phyloP scores from a whole-genome alignment of 2,329 filamentous ascomycete species.

The Ustulina deusta region DNA sequence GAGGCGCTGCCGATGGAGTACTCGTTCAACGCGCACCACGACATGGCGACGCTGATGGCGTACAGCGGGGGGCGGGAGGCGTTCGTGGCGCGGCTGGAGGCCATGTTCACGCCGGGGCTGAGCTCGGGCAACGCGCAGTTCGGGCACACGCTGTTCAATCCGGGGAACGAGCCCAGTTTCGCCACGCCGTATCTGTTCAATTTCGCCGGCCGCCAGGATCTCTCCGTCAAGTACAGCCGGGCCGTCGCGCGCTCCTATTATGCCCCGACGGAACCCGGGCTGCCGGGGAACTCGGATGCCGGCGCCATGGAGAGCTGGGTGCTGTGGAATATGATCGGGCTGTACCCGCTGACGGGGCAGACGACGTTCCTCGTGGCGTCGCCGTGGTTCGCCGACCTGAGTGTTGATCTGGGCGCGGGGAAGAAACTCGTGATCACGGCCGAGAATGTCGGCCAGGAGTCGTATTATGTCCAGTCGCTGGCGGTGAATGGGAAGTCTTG shows the following conservation, averaged over 20 bases:
- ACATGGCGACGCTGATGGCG: constrained; percentile 66
- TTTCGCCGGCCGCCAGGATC: constrained; percentile 72
- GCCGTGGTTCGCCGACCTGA: constrained; percentile 72
- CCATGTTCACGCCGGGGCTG: constrained; percentile 66
- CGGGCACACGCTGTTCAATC: constrained; percentile 71
- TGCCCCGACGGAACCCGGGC: constrained; percentile 63
- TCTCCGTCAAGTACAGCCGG: constrained; percentile 69
- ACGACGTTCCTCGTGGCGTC: constrained; percentile 74
- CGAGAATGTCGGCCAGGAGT: constrained; percentile 61
- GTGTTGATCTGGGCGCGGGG: constrained; percentile 66
- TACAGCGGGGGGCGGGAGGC: constrained; percentile 65
- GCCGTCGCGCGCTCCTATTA: constrained; percentile 71
- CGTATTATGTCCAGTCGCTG: constrained; percentile 73
- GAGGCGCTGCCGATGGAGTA: constrained; percentile 74
- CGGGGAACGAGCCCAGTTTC: constrained; percentile 69
- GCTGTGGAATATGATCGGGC: constrained; percentile 75
- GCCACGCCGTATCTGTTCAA: constrained; percentile 77
- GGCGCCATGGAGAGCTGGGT: constrained; percentile 80
- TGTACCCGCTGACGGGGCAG: constrained; percentile 77
- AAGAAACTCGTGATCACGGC: constrained; percentile 68
- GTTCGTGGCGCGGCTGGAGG: constrained; percentile 70
- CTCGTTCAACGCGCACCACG: constrained; percentile 76
- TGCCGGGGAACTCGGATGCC: constrained; percentile 78
- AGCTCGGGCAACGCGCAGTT: constrained; percentile 58
- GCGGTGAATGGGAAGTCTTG: constrained; percentile 73